These are phyloP conservation scores for Camelina sativa DNA, from an alignment of 345 rosid species.

Conservation along the genomic window DNA sequence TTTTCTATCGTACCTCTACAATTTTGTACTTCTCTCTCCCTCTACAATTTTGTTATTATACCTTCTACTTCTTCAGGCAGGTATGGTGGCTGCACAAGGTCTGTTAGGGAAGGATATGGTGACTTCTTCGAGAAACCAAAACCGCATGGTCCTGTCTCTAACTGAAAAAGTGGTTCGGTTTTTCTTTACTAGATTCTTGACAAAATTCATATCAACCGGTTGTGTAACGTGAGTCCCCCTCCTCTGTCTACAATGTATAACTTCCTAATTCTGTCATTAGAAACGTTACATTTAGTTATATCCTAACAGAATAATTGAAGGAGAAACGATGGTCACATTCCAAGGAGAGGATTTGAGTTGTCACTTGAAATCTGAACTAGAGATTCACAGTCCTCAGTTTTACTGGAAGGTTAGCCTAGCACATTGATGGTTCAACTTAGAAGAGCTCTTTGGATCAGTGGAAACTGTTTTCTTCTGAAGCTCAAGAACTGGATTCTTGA, in stretches of 20 bases:
- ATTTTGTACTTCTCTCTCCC: too few species aligned
- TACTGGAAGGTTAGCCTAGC: constrained; percentile 71
- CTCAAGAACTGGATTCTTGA: background rate
- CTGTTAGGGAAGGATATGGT: constrained; percentile 54
- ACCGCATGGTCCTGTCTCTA: constrained; percentile 70
- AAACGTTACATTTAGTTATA: background rate
- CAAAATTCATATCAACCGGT: constrained; percentile 65
- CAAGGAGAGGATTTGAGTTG: constrained; percentile 54
- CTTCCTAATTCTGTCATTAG: background rate
- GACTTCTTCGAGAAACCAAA: background rate
- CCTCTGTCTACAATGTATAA: background rate
- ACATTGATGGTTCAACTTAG: background rate
- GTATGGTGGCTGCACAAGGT: constrained; percentile 55
- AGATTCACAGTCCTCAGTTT: constrained; percentile 74
- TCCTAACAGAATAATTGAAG: constrained; percentile 53
- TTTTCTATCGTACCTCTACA: too few species aligned
- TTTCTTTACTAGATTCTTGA: constrained; percentile 70
- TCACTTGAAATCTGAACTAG: constrained; percentile 49
- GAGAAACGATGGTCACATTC: constrained; percentile 66
- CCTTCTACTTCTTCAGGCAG: background rate
- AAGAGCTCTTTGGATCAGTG: background rate
- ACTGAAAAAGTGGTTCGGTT: constrained; percentile 66
- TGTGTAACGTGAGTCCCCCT: constrained; percentile 51
- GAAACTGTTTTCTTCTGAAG: background rate
- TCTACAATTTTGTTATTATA: too few species aligned